Base-by-base conservation (phyloP, 768 basidiomycete species). In the Suillus ampliporus region DNA sequence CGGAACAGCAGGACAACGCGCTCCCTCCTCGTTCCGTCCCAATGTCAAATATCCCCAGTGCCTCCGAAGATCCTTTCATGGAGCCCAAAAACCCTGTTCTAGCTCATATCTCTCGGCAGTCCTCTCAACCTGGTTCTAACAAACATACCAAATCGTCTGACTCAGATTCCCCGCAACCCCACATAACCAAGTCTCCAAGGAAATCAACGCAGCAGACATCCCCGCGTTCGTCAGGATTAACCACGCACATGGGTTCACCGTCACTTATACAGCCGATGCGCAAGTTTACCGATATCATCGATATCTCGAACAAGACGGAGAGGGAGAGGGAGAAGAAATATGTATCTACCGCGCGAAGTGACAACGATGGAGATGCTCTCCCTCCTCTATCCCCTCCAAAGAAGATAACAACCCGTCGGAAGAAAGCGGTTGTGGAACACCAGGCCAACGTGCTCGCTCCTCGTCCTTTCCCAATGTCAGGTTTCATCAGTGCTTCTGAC, bases 291-390 rank as follows among this genome's bases (percentile, higher is more conserved):
- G 56, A 61, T 23, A 63, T 79, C 34, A 77, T 82, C n/a, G 56
- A 61, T 35, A 64, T 79, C n/a, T 77, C 82, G 2, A 80, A 76
- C 62, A 79, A 77, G 66, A 59, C 41, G 13, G 17, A 35, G 41
- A 21, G 15, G 13, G 17, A 35, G 41, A 21, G 15, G 26, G 47
- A 50, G 43, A 64, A 57, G 60, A 71, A 68, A 46, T 41, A 23
- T 44, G 21, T 44, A 19, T n/a, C 19, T 23, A 28, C 37, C 34
- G 41, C 34, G 17, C 11, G 53, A 62, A 4, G 62, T 47, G 14
- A 69, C 51, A 23, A 44, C 54, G 53, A 60, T 38, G 7, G 15
- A 5, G 53, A 54, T 54, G 15, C 21, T 11, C 21, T 56, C 14
- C 53, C 37, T 38, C 15, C 21, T 35, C 13, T 14, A 53, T 14